These are phyloP conservation scores for Hypoxylon sp. DNA, from an alignment of 2,329 filamentous ascomycete species.

Conservation along the genomic window DNA sequence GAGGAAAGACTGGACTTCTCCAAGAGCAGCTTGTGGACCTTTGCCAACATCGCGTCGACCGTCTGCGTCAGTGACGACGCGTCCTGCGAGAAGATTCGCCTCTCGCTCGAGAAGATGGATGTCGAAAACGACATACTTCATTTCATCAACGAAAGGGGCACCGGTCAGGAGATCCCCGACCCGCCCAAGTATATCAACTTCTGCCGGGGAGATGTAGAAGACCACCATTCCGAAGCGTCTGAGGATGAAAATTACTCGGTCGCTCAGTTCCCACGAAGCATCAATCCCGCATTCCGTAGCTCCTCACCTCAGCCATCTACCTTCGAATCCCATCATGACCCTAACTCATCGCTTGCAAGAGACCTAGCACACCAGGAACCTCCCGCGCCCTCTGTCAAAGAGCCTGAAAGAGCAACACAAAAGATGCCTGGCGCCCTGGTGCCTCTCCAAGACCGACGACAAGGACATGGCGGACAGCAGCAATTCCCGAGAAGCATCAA, in stretches of 20 bases:
- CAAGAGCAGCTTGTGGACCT: slow-evolving; percentile 97
- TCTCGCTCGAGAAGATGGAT: slow-evolving; percentile 93
- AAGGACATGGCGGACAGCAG: slow-evolving; percentile 19
- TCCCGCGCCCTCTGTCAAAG: slow-evolving; percentile 55
- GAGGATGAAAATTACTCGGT: slow-evolving; percentile 93
- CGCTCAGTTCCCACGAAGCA: slow-evolving; percentile 92
- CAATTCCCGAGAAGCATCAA: slow-evolving; percentile 90
- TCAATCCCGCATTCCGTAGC: slow-evolving; percentile 95
- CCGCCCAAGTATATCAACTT: slow-evolving; percentile 99
- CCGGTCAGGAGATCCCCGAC: slow-evolving; percentile 96
- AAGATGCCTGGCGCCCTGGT: slow-evolving; percentile 48
- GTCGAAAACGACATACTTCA: slow-evolving; percentile 91
- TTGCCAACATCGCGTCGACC: slow-evolving; percentile 95
- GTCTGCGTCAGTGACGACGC: slow-evolving; percentile 97
- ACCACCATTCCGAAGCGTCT: slow-evolving; percentile 76
- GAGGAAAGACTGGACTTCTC: slow-evolving; percentile 97
- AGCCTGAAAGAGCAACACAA: slow-evolving; percentile 61
- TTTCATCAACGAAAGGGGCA: slow-evolving; percentile 90
- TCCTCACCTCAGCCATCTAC: slow-evolving; percentile 95
- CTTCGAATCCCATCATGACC: slow-evolving; percentile 91
- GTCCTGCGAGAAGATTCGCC: slow-evolving; percentile 93
- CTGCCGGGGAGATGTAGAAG: slow-evolving; percentile 84
- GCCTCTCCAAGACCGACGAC: slow-evolving; percentile 32
- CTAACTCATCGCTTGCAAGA: slow-evolving; percentile 74
- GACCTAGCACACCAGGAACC: slow-evolving; percentile 69